Evolutionary conservation across 345 rosid genomes (phyloP), one percentile per base, ranked within the genome.

Genomic region (Eucalyptus camaldulensis): DNA sequence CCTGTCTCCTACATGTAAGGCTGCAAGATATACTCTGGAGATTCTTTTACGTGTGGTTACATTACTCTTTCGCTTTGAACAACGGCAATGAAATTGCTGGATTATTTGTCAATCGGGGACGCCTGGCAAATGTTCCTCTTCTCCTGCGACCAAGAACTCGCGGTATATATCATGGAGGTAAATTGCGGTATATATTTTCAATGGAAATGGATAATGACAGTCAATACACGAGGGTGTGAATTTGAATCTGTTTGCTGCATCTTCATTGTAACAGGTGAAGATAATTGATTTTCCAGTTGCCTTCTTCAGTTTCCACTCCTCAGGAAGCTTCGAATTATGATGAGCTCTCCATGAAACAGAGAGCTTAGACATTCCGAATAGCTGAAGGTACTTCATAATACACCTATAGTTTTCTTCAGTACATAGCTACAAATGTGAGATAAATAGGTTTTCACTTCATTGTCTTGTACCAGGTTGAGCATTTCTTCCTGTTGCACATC

Each of bases 261-360:
- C 60, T 19, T 54, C 43, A 22, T 10, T 50, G 69, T 80, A 31
- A 58, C 89, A 54, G 89, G 58, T 16, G 53, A 47, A 24, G 65
- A 58, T 24, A 24, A 2, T 58, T 29, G n/a, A 58, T 58, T 58
- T 58, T 25, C 29, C 29, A 58, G 62, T 58, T 58, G 29, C 50
- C 87, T 87, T 72, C 58, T 89, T 88, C 88, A 43, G 92, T 92
- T 85, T 86, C 92, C 85, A 93, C 89, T 65, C 91, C 92, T 88
- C 93, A 90, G 49, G 92, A 91, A 89, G 92, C 93, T 90, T 91
- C 96, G 33, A 95, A 92, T 87, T 91, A 93, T 85, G 98, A 97
- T 81, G 99, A 96, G 76, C 88, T 96, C 90, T 92, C 92, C 90
- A 94, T 95, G 97, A 92, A 93, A 87, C 96, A 96, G 90, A 92